These are phyloP conservation scores for Kuraishia borneana DNA, from an alignment of 805 yeast genomes.

Conservation along the genomic window DNA sequence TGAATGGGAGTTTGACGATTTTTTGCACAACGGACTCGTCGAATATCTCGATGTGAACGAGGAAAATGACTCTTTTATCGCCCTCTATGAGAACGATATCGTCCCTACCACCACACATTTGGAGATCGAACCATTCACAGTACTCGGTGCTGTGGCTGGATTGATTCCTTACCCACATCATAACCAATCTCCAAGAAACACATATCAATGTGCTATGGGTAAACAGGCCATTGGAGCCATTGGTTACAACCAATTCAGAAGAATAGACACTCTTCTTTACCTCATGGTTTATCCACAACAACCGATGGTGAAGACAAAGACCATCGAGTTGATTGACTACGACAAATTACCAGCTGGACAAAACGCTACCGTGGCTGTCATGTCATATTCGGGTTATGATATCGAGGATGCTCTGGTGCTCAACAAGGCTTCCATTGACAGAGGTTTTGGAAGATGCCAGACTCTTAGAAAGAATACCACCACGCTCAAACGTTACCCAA, in stretches of 20 bases:
- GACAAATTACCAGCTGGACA: conserved; percentile 98
- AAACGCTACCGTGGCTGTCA: conserved; percentile 97
- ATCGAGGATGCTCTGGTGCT: conserved; percentile 96
- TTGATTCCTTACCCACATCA: conserved; percentile 89
- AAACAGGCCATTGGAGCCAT: conserved; percentile 99
- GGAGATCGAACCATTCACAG: conserved; percentile 92
- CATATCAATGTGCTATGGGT: conserved; percentile 95
- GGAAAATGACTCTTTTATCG: conserved; percentile 89
- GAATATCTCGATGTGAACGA: conserved; percentile 96
- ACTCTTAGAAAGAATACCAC: conserved; percentile 88
- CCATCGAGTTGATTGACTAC: conserved; percentile 89
- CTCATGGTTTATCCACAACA: conserved; percentile 99
- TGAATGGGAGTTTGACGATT: conserved; percentile 82
- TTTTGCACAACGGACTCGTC: conserved; percentile 73
- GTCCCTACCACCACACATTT: conserved; percentile 62
- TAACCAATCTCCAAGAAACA: conserved; percentile 86
- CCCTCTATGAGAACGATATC: conserved; percentile 69
- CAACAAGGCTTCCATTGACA: conserved; percentile 85
- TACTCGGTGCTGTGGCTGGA: conserved; percentile 88
- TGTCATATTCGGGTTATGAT: conserved; percentile 99
- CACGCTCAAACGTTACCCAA: conserved; percentile 81
- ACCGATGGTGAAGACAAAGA: conserved; percentile 97
- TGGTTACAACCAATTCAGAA: conserved; percentile 90
- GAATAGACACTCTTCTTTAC: conserved; percentile 89
- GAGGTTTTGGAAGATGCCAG: conserved; percentile 98